phyloP scores from a whole-genome alignment of 2,329 filamentous ascomycete species.

The Ophiostoma fasciatum region DNA sequence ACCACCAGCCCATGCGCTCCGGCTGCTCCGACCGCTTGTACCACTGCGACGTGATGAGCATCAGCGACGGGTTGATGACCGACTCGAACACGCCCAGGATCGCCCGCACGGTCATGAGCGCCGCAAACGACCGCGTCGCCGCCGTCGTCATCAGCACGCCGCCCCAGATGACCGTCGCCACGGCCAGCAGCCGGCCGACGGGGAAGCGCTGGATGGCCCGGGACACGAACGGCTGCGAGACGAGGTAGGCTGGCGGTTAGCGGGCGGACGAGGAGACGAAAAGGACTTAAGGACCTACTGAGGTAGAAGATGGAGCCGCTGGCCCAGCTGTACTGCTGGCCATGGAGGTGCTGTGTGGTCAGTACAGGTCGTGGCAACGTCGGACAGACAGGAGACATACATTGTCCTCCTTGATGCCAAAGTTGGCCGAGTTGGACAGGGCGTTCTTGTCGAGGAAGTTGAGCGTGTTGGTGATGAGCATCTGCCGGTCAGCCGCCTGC shows the following conservation, averaged over 20 bases:
- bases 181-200: slow-evolving; percentile 19
- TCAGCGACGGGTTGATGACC: slow-evolving; percentile 17
- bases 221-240: slow-evolving; percentile 8
- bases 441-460: slow-evolving; percentile 18
- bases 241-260: slow-evolving; percentile 1
- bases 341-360: slow-evolving; percentile 6
- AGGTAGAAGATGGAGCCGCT: slow-evolving; percentile 8
- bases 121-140: slow-evolving; percentile 16
- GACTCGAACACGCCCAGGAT: slow-evolving; percentile 19
- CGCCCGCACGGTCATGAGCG: slow-evolving; percentile 16
- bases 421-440: slow-evolving; percentile 3
- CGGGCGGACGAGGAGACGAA: background rate
- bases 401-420: slow-evolving; percentile 4
- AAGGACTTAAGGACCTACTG: background rate
- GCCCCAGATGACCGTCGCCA: slow-evolving; percentile 16
- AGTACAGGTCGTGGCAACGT: too few species aligned
- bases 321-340: slow-evolving; percentile 6
- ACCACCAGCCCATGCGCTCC: slow-evolving; percentile 13
- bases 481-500: too few species aligned
- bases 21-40: slow-evolving; percentile 12
- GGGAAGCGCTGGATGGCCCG: slow-evolving; percentile 21
- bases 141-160: slow-evolving; percentile 16
- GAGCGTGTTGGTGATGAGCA: slow-evolving; percentile 15
- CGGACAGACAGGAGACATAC: too few species aligned
- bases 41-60: slow-evolving; percentile 19